These are phyloP conservation scores for Ilyonectria sp. DNA, from an alignment of 2,329 filamentous ascomycete genomes.

Conservation along the genomic window DNA sequence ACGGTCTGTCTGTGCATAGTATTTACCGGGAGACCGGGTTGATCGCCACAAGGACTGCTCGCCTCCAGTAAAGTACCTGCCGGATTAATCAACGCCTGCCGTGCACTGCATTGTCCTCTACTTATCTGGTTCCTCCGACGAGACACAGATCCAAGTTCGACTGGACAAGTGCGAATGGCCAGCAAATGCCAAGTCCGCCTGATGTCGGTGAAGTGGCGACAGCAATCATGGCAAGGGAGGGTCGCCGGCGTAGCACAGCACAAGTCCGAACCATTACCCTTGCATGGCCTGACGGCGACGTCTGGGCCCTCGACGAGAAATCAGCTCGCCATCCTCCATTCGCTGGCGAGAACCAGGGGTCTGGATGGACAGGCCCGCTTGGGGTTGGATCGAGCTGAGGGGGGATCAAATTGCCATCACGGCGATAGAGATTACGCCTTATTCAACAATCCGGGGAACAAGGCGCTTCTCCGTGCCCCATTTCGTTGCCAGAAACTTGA, in stretches of 20 bases:
- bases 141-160: neutral
- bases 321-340: neutral
- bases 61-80: neutral
- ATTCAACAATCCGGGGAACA: neutral
- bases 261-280: neutral
- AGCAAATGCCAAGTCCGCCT: neutral
- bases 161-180: neutral
- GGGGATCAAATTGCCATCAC: neutral
- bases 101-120: neutral
- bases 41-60: conserved; percentile 3
- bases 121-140: neutral
- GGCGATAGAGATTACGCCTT: conserved; percentile 7
- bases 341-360: conserved; percentile 6
- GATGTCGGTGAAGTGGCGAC: conserved; percentile 14
- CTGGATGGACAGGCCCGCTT: neutral
- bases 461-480: neutral
- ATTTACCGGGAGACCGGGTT: conserved; percentile 4
- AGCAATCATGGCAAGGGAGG: conserved; percentile 1
- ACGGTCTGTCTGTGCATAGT: neutral
- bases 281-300: conserved; percentile 17
- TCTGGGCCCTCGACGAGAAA: neutral
- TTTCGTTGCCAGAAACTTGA: neutral
- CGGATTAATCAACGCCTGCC: neutral
- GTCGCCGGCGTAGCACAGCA: neutral
- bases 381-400: neutral